These are phyloP conservation scores for Zelonia costaricensis DNA, from an alignment of 208 protist species.

Conservation along the genomic window DNA sequence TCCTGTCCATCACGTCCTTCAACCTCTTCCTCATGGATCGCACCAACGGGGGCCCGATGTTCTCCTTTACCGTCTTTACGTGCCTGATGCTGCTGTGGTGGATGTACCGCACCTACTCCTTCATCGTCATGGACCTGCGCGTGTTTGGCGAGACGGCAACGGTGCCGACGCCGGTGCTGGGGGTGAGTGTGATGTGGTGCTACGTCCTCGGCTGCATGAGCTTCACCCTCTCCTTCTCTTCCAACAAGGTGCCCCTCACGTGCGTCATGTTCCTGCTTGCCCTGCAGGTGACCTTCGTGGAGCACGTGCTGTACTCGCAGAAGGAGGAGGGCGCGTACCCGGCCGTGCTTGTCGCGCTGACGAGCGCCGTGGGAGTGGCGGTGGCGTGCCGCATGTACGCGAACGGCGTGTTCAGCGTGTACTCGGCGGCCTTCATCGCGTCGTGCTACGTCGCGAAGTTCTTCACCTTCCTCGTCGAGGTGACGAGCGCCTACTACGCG, in stretches of 20 bases:
- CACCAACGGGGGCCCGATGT: slow-evolving; percentile 56
- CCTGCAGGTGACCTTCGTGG: slow-evolving; percentile 70
- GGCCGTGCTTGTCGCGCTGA: slow-evolving; percentile 65
- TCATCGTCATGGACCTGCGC: slow-evolving; percentile 81
- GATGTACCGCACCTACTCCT: slow-evolving; percentile 89
- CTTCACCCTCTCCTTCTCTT: slow-evolving; percentile 75
- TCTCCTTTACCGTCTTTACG: slow-evolving; percentile 79
- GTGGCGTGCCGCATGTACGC: slow-evolving; percentile 60
- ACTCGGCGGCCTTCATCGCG: slow-evolving; percentile 53
- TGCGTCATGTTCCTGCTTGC: slow-evolving; percentile 69
- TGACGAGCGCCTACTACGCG: slow-evolving; percentile 72
- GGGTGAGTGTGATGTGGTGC: slow-evolving; percentile 67
- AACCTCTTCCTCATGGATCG: slow-evolving; percentile 85
- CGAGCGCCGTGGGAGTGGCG: slow-evolving; percentile 58
- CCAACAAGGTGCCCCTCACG: slow-evolving; percentile 45
- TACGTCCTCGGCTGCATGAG: slow-evolving; percentile 83
- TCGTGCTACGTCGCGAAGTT: slow-evolving; percentile 81
- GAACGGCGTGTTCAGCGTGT: slow-evolving; percentile 54
- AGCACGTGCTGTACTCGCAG: slow-evolving; percentile 89
- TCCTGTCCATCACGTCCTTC: slow-evolving; percentile 62
- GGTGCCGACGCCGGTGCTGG: slow-evolving; percentile 65
- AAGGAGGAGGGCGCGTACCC: slow-evolving; percentile 80
- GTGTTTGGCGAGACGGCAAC: slow-evolving; percentile 74
- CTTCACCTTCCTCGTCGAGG: slow-evolving; percentile 75
- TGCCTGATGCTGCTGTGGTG: slow-evolving; percentile 84